Evolutionary conservation across 2,329 filamentous ascomycete genomes (phyloP).

Genomic region (Penicillium rolfsii): DNA sequence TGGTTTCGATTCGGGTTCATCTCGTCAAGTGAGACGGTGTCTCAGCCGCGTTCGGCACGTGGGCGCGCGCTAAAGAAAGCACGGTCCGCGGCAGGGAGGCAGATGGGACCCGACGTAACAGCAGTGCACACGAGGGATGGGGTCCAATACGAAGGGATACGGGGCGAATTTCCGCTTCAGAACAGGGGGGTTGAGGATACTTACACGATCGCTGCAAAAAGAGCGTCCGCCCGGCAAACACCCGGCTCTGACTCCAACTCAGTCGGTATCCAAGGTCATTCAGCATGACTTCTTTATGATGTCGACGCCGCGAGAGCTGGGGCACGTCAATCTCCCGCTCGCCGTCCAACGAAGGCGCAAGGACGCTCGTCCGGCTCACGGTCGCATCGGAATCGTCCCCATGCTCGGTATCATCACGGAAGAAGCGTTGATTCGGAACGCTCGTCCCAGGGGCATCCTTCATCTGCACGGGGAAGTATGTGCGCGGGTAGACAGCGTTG

Average conservation of each 20-base stretch:
- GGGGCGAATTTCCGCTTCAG: background rate
- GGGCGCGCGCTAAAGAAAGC: background rate
- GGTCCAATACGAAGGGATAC: background rate
- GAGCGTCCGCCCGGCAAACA: constrained; percentile 81
- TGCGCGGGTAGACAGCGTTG: constrained; percentile 86
- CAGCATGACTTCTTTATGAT: constrained; percentile 81
- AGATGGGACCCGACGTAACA: background rate
- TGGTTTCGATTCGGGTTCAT: background rate
- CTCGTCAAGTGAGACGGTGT: background rate
- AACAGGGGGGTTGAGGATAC: constrained; percentile 45
- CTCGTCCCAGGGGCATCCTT: constrained; percentile 74
- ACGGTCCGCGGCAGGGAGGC: background rate
- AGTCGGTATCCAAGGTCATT: constrained; percentile 94
- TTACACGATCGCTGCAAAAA: constrained; percentile 90
- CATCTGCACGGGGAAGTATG: constrained; percentile 93
- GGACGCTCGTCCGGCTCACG: constrained; percentile 57
- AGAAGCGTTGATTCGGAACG: constrained; percentile 74
- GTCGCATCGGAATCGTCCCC: constrained; percentile 39
- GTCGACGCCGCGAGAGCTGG: constrained; percentile 68
- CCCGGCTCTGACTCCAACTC: constrained; percentile 93
- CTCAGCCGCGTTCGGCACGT: constrained; percentile 7
- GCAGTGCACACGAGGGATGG: background rate
- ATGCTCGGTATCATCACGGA: constrained; percentile 69
- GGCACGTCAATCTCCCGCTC: constrained; percentile 77
- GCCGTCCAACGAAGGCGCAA: constrained; percentile 66